Evolutionary conservation across 1,139 yeast genomes (phyloP).

Genomic region (Kluyveromyces marxianus): DNA sequence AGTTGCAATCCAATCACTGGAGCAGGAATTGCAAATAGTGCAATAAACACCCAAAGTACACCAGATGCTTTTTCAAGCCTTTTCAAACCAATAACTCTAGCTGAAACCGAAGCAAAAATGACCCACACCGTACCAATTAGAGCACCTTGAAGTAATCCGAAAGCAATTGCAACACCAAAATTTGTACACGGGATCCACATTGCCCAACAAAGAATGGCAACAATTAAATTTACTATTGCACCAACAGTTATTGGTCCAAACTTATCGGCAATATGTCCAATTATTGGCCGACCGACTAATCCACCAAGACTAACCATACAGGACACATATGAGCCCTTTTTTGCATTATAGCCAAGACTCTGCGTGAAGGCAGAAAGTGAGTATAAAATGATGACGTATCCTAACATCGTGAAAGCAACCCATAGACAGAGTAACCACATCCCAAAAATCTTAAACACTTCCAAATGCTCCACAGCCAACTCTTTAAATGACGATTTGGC

Average conservation of each 20-base stretch:
- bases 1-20: conserved; percentile 39
- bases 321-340: conserved; percentile 52
- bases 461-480: conserved; percentile 11
- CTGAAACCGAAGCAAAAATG: conserved; percentile 31
- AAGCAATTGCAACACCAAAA: conserved; percentile 42
- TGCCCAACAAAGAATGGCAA: conserved; percentile 36
- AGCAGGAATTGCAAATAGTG: conserved; percentile 41
- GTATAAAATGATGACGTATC: conserved; percentile 52
- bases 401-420: conserved; percentile 45
- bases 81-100: conserved; percentile 41
- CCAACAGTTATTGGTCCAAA: conserved; percentile 50
- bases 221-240: conserved; percentile 26
- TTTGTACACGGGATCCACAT: conserved; percentile 59
- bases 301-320: conserved; percentile 58
- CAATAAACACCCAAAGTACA: conserved; percentile 42
- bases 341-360: conserved; percentile 46
- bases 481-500: neutral
- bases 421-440: conserved; percentile 40
- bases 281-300: conserved; percentile 51
- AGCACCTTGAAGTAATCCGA: conserved; percentile 42
- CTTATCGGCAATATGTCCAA: conserved; percentile 50
- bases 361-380: conserved; percentile 53
- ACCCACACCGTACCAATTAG: conserved; percentile 46
- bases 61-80: conserved; percentile 44
- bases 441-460: conserved; percentile 33